Evolutionary conservation across 139 green algal species (phyloP), one percentile per base, ranked within the genome.

Genomic region (Closterium sp.): DNA sequence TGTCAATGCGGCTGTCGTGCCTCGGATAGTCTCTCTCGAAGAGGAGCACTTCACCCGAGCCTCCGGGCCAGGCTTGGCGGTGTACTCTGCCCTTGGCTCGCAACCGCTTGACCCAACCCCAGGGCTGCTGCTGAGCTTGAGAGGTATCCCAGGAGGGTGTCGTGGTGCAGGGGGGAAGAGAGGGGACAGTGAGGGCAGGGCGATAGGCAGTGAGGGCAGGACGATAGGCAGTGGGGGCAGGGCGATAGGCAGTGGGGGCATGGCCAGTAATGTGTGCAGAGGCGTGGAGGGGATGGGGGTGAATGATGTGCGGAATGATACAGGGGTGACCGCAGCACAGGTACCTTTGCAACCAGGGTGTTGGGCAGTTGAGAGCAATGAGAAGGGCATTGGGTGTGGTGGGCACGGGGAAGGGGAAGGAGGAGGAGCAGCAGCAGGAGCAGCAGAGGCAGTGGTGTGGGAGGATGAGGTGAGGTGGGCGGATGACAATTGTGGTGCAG

Each of bases 241-340:
- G 1, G 0, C 12, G 0, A 3, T 0, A 76, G 55, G 55, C 0
- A n/a, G n/a, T n/a, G n/a, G n/a, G n/a, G n/a, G n/a, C n/a, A n/a
- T n/a, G n/a, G n/a, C n/a, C n/a, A n/a, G n/a, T n/a, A n/a, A n/a
- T n/a, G 55, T 76, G 0, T 76, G 55, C 16, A 25, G 55, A 76
- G 55, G 55, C 16, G 25, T 76, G 55, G 12, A 76, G 0, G 55
- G 12, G 55, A 28, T 76, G 25, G 1, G 12, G 55, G 25, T 76
- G 55, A 19, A 19, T 76, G 55, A 2, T 76, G 55, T 19, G 16
- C 23, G 55, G 55, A 19, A 76, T 76, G 55, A 0, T 0, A 76
- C 4, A 2, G 55, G 55, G 25, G 55, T 0, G 55, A 4, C 16
- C 0, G 55, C 23, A 19, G 55, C 0, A 19, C 55, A 76, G 55